Base-by-base conservation (phyloP, 1,139 yeast species). In the Protomyces gravidus region DNA sequence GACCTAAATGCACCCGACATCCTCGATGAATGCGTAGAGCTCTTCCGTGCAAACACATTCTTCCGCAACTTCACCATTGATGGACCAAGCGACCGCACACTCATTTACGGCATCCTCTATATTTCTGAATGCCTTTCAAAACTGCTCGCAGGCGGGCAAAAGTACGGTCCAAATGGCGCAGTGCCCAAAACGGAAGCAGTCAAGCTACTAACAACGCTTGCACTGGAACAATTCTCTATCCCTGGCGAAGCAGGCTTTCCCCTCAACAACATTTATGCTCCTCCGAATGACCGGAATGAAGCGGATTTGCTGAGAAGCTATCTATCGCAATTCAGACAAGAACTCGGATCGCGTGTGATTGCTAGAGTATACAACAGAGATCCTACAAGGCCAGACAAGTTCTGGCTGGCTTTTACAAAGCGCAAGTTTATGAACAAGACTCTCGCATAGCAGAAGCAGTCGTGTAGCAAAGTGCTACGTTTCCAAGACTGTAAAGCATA, bases 221-320 rank as follows among this genome's bases (percentile, higher is more conserved):
- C 97, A 1, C 79, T 92, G 63, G 97, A 92, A 66, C 83, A 84
- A 69, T 92, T 92, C 70, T 78, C 92, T 23, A 80, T 94, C 64
- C 99, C 99, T 0, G 99, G 99, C 17, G 97, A 92, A 65, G 84
- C 92, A 19, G 89, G 92, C 15, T 92, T 92, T 77, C 97, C 97
- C 11, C 77, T 92, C 72, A 90, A 90, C 73, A 79, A 89, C 0
- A 78, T 92, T 61, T 92, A 89, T 71, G 78, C 80, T 61, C 81
- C 96, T 3, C 94, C 97, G 15, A 75, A 78, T 45, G 87, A 84
- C 68, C 83, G 84, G 66, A 78, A 78, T 62, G 96, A 89, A 63
- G 84, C 51, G 26, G 95, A 90, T 60, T 75, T 89, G 61, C 79
- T 94, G 71, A 81, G 94, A 67, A 78, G 82, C 30, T 92, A 92